A percentile compares a stretch with the other conserved stretches of the same genome.
Evolutionary conservation across 2,329 filamentous ascomycete species (phyloP).

Genomic region (Apiospora hydei): DNA sequence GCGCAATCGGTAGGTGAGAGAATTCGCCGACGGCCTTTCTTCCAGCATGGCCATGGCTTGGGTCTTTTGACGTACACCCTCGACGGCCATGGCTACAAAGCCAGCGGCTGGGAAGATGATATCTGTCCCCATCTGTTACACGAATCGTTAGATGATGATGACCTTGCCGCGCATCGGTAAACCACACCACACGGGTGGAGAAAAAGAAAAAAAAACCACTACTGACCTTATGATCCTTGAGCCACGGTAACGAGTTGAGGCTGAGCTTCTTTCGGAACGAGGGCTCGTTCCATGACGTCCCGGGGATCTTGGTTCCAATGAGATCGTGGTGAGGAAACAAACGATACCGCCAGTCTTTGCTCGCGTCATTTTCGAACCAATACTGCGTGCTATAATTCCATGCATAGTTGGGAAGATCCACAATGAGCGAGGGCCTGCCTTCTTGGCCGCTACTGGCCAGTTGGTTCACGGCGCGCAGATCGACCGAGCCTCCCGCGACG

Average conservation of each 20-base stretch:
- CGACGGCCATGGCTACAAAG: too few species aligned
- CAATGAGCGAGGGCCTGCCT: slow-evolving; percentile 5
- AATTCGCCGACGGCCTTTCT: too few species aligned
- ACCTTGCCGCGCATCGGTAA: too few species aligned
- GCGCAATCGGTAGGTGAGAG: too few species aligned
- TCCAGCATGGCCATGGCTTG: too few species aligned
- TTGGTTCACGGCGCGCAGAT: slow-evolving; percentile 33
- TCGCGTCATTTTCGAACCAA: slow-evolving; percentile 34
- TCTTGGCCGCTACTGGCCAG: background rate
- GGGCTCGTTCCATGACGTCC: slow-evolving; percentile 30
- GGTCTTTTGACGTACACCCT: too few species aligned
- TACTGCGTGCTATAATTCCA: slow-evolving; percentile 37
- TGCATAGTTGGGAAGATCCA: slow-evolving; percentile 38
- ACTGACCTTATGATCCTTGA: slow-evolving; percentile 47
- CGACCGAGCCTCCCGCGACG: slow-evolving; percentile 27
- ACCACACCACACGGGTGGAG: too few species aligned
- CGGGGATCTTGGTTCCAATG: slow-evolving; percentile 32
- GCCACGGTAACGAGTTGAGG: slow-evolving; percentile 38
- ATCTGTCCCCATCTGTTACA: too few species aligned
- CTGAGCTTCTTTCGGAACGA: slow-evolving; percentile 35
- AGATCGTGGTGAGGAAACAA: slow-evolving; percentile 33
- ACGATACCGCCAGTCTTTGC: slow-evolving; percentile 34
- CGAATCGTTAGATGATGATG: too few species aligned
- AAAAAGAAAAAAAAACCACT: too few species aligned
- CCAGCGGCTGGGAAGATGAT: too few species aligned